Evolutionary conservation across 768 basidiomycete genomes (phyloP), one percentile per base, ranked within the genome.

Genomic region (Dendrothele bispora): DNA sequence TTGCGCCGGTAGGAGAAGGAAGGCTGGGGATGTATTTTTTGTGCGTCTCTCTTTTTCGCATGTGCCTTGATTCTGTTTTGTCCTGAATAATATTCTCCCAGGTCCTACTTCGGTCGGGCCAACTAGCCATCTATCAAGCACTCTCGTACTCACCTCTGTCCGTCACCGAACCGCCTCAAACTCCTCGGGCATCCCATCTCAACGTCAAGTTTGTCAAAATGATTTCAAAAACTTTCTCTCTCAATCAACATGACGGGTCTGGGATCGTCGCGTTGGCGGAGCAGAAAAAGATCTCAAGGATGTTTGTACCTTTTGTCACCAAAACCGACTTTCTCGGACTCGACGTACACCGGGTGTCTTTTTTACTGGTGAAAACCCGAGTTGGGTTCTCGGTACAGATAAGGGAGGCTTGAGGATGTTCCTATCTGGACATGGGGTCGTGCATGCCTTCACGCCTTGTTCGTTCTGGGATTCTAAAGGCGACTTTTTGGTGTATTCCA

Each of bases 281-380:
- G 55, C 83, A 85, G 48, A 86, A 83, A 62, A 77, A 77, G 47
- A 78, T 86, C 48, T 75, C 71, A 18, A 75, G 84, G 45, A 70
- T 69, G 42, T 80, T 90, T 39, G 75, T 88, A 28, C 85, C 88
- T 3, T 90, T 90, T 53, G 64, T 76, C 50, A 85, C 83, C 4
- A n/a, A n/a, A n/a, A 71, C 71, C 8, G 78, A 82, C 30, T 52
- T 70, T 1, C 67, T 76, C 11, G 77, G 78, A 3, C n/a, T 66
- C 61, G 15, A 74, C 71, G 22, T 75, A 79, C 48, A 74, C 77
- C n/a, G 3, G 88, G 88, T 4, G 86, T 88, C 5, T 95, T 98
- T 68, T 83, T 97, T 56, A 94, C 91, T 0, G 95, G 95, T 0
- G 91, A 95, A 61, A 75, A 83, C 42, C 91, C 95, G 22, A 82